Evolutionary conservation across 2,329 filamentous ascomycete genomes (phyloP), one percentile per base, ranked within the genome.

Genomic region (Emergomyces pasteurianus): DNA sequence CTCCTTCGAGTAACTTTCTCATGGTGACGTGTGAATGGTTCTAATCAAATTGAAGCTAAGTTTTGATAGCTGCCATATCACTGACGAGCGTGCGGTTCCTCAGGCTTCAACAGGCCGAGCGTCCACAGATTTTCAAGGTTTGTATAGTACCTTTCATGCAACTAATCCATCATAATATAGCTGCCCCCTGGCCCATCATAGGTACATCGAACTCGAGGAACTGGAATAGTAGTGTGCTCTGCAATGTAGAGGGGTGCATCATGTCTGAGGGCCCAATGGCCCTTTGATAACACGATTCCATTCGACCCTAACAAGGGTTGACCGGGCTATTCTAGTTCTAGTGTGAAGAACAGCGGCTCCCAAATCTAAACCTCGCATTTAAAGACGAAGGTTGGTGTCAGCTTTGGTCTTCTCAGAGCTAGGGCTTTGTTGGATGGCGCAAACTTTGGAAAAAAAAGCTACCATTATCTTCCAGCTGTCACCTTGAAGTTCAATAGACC

Each of bases 231-330:
- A 26, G 60, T 64, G 49, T 64, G 58, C 23, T 62, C 60, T 54
- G 58, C 12, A 40, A 64, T 49, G 49, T 64, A 64, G 49, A 59
- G 60, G n/a, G 62, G 61, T 28, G 62, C 62, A 62, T 64, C 62
- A 60, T 61, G 60, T 60, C 61, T 60, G 43, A 28, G 21, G 55
- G 10, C 61, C n/a, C 49, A 60, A 63, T 8, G 62, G 62, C 14
- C 62, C 62, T 50, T 63, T 63, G n/a, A 63, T 63, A 55, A 63
- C 60, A 56, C 36, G 23, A 8, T 60, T 58, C 60, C 60, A 38
- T 1, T 60, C 31, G 26, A 63, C 57, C 49, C 38, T 63, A 43
- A 63, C 60, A 55, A 63, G 23, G 31, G 60, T 60, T 63, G 62
- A 61, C 60, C 60, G 62, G 60, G 60, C 58, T 58, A 61, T 58